These are phyloP conservation scores for Pichia manshurica DNA, from an alignment of 805 yeast genomes.

Conservation along the genomic window DNA sequence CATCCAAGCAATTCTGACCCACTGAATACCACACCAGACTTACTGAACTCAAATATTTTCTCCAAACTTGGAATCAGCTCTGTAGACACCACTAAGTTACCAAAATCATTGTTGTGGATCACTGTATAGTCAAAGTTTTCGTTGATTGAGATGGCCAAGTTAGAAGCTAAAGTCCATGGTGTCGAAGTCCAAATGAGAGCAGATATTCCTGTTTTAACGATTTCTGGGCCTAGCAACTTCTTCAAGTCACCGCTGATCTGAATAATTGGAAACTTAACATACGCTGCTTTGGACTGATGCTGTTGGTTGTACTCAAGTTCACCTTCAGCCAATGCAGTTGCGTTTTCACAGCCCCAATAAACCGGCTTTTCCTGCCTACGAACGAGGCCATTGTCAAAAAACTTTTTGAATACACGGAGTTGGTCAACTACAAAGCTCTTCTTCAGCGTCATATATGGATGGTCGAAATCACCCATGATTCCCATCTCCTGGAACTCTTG, in stretches of 20 bases:
- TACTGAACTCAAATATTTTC: conserved; percentile 13
- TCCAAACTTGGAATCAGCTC: conserved; percentile 33
- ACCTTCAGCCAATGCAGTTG: conserved; percentile 94
- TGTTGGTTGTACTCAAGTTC: conserved; percentile 80
- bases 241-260: conserved; percentile 21
- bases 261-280: conserved; percentile 58
- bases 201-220: conserved; percentile 14
- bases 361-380: conserved; percentile 90
- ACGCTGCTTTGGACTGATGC: conserved; percentile 65
- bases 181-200: conserved; percentile 93
- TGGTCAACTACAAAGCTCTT: conserved; percentile 71
- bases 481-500: conserved; percentile 62
- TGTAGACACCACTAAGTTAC: conserved; percentile 51
- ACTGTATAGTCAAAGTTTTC: conserved; percentile 53
- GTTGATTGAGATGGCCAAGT: conserved; percentile 74
- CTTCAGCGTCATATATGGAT: conserved; percentile 68
- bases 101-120: conserved; percentile 32
- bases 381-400: conserved; percentile 62
- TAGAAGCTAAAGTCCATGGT: conserved; percentile 94
- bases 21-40: conserved; percentile 27
- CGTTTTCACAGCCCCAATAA: conserved; percentile 93
- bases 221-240: conserved; percentile 8
- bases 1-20: conserved; percentile 40
- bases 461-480: conserved; percentile 76
- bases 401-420: conserved; percentile 57